Conservation (phyloP, 257 asterid genomes). For the Lycium barbarum region DNA sequence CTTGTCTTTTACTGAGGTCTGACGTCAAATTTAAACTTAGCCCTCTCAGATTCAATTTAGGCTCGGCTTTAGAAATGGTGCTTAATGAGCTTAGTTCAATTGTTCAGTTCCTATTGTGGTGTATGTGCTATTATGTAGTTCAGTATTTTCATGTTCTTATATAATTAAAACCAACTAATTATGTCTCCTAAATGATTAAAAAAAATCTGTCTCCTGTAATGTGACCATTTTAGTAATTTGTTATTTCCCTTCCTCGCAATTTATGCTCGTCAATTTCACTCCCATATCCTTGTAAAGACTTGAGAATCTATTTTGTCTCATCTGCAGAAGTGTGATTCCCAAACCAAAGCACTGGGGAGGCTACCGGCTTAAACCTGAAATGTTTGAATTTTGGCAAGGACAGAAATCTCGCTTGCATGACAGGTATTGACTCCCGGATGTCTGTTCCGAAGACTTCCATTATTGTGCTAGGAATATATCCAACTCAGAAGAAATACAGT, state of each 20-base stretch:
- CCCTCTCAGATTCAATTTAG: slow-evolving; percentile 16
- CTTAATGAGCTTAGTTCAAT: neutral
- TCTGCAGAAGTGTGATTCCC: slow-evolving; percentile 47
- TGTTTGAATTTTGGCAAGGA: slow-evolving; percentile 63
- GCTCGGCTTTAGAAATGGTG: slow-evolving; percentile 4
- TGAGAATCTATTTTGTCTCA: neutral
- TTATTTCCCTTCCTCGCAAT: neutral
- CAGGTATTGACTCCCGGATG: slow-evolving; percentile 42
- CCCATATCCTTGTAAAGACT: slow-evolving; percentile 10
- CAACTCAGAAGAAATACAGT: neutral
- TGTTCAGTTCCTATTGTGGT: slow-evolving; percentile 2
- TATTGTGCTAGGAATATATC: slow-evolving; percentile 12
- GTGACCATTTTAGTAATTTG: neutral
- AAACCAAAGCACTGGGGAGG: slow-evolving; percentile 62
- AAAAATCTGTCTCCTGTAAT: neutral
- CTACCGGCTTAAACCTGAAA: slow-evolving; percentile 51
- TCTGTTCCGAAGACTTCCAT: slow-evolving; percentile 11
- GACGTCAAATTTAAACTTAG: neutral
- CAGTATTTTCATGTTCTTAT: neutral
- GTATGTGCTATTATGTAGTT: neutral
- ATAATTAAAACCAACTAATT: slow-evolving; percentile 19
- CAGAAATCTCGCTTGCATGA: slow-evolving; percentile 57
- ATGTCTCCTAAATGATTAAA: neutral
- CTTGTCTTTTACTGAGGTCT: slow-evolving; percentile 6
- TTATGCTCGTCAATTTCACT: neutral